Evolutionary conservation across 2,329 filamentous ascomycete genomes (phyloP), one percentile per base, ranked within the genome.

Genomic region (Fusarium sp.): DNA sequence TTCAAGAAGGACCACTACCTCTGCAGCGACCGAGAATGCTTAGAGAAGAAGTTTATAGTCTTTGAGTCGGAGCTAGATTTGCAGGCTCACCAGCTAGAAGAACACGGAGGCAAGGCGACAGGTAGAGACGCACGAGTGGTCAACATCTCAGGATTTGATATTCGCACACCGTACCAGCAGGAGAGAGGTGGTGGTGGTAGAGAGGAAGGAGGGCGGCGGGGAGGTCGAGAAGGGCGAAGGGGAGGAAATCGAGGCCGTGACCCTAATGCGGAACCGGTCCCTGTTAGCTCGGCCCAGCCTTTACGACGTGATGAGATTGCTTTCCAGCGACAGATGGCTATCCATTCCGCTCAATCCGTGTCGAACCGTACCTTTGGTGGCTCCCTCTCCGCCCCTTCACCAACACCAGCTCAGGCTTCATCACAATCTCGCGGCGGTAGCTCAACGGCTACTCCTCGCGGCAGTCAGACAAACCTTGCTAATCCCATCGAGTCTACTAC

Each of bases 1-100:
- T 98, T 98, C 78, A 87, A 88, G 67, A 91, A 91, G 71, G 94
- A 96, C 59, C 96, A 99, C 79, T 97, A 91, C 76, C 82, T 95
- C 1, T 99, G 96, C 76, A 80, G 88, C 8, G 94, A 99, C 74
- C 86, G 87, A 55, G 95, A 97, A 76, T 99, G 96, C 75, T 78
- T 96, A 76, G 96, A 98, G 73, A 97, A 97, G 87, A 98, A 98
- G 78, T 98, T 98, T 77, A 92, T 98, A 31, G 96, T 98, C 1
- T 99, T 99, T 73, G 93, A 94, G 57, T 95, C 94, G 0, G 93
- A 98, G 75, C 90, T 99, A 85, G 96, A 99, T 75, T 82, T 99
- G 46, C 97, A 98, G 78, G 96, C 92, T 5, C 96, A 99, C 80
- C 93, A 97, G 78, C 81, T 99, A 11, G 91, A 92, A 72, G 88